These are phyloP conservation scores for Coniophora puteana DNA, from an alignment of 1,284 basidiomycete species.

Conservation along the genomic window DNA sequence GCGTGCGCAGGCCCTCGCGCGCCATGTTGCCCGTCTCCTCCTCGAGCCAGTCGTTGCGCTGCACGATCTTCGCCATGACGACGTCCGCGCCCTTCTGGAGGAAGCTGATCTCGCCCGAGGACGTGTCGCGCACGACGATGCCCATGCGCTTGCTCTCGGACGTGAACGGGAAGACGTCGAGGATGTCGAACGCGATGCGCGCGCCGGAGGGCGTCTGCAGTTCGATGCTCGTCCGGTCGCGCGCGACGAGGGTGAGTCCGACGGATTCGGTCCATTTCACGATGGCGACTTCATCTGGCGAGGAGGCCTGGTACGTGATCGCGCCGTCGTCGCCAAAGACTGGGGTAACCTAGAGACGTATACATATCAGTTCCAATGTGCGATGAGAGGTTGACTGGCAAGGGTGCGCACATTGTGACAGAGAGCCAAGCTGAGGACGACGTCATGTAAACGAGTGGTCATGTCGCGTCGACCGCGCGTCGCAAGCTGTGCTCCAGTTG, in stretches of 20 bases:
- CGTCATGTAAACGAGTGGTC: constrained; percentile 92
- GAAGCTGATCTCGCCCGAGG: constrained; percentile 80
- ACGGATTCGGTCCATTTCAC: constrained; percentile 98
- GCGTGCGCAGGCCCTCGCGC: constrained; percentile 89
- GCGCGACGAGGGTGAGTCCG: constrained; percentile 82
- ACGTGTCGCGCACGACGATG: constrained; percentile 84
- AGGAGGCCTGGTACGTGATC: constrained; percentile 96
- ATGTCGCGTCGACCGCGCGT: constrained; percentile 90
- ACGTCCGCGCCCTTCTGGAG: constrained; percentile 98
- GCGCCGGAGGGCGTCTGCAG: constrained; percentile 67
- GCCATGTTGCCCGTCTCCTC: constrained; percentile 99
- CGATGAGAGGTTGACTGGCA: neutral
- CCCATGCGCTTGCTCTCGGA: constrained; percentile 99
- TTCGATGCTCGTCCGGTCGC: constrained; percentile 86
- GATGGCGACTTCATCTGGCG: constrained; percentile 98
- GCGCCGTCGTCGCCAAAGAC: constrained; percentile 92
- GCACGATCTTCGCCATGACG: constrained; percentile 93
- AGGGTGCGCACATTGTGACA: constrained; percentile 88
- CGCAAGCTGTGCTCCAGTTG: constrained; percentile 78
- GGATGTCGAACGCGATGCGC: constrained; percentile 75
- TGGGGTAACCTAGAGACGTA: constrained; percentile 79
- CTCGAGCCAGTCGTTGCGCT: constrained; percentile 98
- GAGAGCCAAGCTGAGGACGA: constrained; percentile 88
- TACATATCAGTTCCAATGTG: constrained; percentile 1
- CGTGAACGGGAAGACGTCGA: constrained; percentile 97